Evolutionary conservation across 371 early-diverging fungal genomes (phyloP).

Genomic region (Enterocytospora artemiae): DNA sequence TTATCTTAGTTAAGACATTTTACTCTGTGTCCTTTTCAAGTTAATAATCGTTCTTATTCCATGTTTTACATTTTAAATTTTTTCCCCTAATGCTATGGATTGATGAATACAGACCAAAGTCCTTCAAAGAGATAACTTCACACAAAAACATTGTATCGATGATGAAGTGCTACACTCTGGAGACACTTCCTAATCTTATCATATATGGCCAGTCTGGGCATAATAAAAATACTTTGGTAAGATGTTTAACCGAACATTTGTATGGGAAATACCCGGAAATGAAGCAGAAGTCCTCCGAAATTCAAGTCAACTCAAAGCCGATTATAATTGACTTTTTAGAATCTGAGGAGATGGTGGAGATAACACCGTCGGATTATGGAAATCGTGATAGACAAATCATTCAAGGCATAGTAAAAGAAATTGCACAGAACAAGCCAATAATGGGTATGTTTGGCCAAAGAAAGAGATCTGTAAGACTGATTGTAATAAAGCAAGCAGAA

Average conservation of each 20-base stretch:
- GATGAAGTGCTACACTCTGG: constrained; percentile 66
- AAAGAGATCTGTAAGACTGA: constrained; percentile 60
- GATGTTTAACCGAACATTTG: constrained; percentile 63
- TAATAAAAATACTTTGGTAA: constrained; percentile 86
- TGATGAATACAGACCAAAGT: constrained; percentile 80
- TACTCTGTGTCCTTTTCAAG: too few relatives aligned
- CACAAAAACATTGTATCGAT: constrained; percentile 66
- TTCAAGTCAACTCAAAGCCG: constrained; percentile 77
- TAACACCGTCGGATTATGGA: constrained; percentile 66
- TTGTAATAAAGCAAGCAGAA: constrained; percentile 90
- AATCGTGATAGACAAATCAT: constrained; percentile 82
- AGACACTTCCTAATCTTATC: constrained; percentile 73
- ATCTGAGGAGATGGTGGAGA: constrained; percentile 51
- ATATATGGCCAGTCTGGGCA: constrained; percentile 87
- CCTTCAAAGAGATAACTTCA: constrained; percentile 71
- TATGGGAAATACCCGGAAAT: constrained; percentile 33
- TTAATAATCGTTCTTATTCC: too few relatives aligned
- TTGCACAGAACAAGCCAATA: constrained; percentile 91
- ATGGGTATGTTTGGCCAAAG: constrained; percentile 55
- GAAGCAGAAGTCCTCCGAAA: constrained; percentile 73
- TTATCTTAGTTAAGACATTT: too few relatives aligned
- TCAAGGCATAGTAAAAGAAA: constrained; percentile 87
- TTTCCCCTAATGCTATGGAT: constrained; percentile 68
- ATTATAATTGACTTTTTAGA: constrained; percentile 61
- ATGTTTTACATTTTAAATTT: too few relatives aligned